Evolutionary conservation across 2,329 filamentous ascomycete species (phyloP), one percentile per base, ranked within the genome.

Genomic region (Parastagonospora nodorum): DNA sequence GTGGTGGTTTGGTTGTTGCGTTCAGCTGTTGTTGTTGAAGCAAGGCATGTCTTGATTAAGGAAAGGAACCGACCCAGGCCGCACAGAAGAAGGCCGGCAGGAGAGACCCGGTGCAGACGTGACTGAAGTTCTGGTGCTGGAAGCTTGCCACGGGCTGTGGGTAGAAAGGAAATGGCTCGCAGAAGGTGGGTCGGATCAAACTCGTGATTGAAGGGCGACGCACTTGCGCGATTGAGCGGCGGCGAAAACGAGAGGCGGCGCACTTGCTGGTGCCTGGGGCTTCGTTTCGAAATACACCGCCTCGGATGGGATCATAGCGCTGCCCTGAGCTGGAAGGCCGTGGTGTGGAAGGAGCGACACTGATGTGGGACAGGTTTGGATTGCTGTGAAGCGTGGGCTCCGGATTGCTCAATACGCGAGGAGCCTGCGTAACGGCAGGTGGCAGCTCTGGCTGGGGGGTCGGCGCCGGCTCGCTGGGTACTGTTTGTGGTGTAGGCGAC

Each of bases 161-260:
- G 45, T 71, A 68, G 66, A 70, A 68, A n/a, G n/a, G 29, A 71
- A 62, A 54, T 73, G 73, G 66, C 60, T 67, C 62, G 72, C 67
- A 46, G 64, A 72, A 2, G 83, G 82, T 30, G 88, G 88, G 61
- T 96, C 91, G 43, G 43, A 97, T 90, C 50, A 97, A 82, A 74
- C 90, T 96, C 5, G 91, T 88, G 61, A 97, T 96, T 2, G 93
- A 93, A 1, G 93, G 93, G 92, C 4, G 93, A 97, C 33, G 89
- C 89, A 69, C 89, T 93, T n/a, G 90, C 88, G 47, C 88, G 85
- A 73, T 88, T 88, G 46, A 82, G 66, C 68, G 73, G 82, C 7
- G 78, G 76, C n/a, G 75, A 75, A 75, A 48, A 77, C 75, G n/a
- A 76, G 69, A 15, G 79, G 72, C 15, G 79, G 72, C 24, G 75